Evolutionary conservation across 345 rosid species (phyloP), one percentile per base, ranked within the genome.

Genomic region (Erodium maritimum): DNA sequence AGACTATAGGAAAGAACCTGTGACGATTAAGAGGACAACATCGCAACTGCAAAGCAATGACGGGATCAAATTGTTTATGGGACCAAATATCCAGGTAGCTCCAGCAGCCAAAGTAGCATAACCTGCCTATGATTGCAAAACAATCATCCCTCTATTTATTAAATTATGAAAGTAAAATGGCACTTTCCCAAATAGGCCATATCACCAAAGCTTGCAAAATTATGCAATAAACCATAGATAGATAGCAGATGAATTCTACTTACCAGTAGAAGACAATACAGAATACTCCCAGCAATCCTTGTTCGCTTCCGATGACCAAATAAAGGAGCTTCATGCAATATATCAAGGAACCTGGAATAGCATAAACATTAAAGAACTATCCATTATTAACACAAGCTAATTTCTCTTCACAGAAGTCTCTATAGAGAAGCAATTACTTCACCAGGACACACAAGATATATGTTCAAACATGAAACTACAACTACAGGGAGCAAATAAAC

Each of bases 221-320:
- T 19, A 45, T 18, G 19, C 1, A 46, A 42, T 42, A 16, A 42
- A 42, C 14, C 14, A 42, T 42, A 54, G 52, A n/a, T 20, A 14
- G 33, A 16, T 21, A 55, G 22, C 29, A 69, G n/a, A 63, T 58
- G n/a, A 21, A 19, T 61, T 53, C 33, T 42, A 81, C 89, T 76
- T 79, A 77, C 95, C 88, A 91, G 71, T 69, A 88, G 19, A 57
- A 84, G 45, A 61, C 79, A 80, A 77, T 78, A 88, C 48, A 81
- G 65, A 61, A 88, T 71, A 61, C 95, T 80, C 50, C 96, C 96
- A 59, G 84, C 63, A 55, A 91, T 67, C 61, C 84, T 79, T 69
- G 85, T 81, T 21, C 90, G 80, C 81, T 88, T 88, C 75, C 95
- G 79, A 72, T 86, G 90, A 73, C 91, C 96, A n/a, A 86, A 80